Conservation (phyloP, 2,329 filamentous ascomycete genomes). For the Pseudocercospora musae region DNA sequence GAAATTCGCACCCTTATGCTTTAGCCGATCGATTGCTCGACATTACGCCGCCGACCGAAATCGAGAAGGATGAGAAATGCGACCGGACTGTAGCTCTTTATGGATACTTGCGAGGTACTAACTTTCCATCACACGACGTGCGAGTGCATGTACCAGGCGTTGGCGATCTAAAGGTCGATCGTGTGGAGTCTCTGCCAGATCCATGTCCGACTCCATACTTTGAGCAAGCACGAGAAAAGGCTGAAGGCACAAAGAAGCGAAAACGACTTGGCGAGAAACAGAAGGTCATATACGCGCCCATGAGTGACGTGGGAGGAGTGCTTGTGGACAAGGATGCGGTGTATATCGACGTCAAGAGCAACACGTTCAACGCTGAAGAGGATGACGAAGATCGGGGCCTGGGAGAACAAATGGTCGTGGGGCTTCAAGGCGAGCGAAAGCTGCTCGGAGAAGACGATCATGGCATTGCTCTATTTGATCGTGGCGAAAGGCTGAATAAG, state of each 20-base stretch:
- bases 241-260: slow-evolving; percentile 74
- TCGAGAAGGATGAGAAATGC: slow-evolving; percentile 84
- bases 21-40: slow-evolving; percentile 93
- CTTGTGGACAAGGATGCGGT: slow-evolving; percentile 97
- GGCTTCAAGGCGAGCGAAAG: slow-evolving; percentile 76
- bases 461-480: slow-evolving; percentile 81
- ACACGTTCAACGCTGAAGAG: slow-evolving; percentile 67
- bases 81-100: slow-evolving; percentile 89
- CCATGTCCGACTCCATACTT: slow-evolving; percentile 92
- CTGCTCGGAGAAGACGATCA: slow-evolving; percentile 78
- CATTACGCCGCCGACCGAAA: slow-evolving; percentile 85
- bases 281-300: slow-evolving; percentile 91
- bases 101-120: slow-evolving; percentile 90
- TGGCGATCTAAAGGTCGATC: slow-evolving; percentile 79
- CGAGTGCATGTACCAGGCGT: slow-evolving; percentile 89
- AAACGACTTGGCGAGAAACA: slow-evolving; percentile 91
- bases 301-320: slow-evolving; percentile 95
- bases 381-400: slow-evolving; percentile 73
- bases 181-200: slow-evolving; percentile 84
- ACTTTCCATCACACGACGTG: slow-evolving; percentile 81
- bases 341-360: slow-evolving; percentile 72
- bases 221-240: slow-evolving; percentile 81
- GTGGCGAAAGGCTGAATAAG: slow-evolving; percentile 65
- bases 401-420: slow-evolving; percentile 91
- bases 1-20: slow-evolving; percentile 92